A percentile compares a stretch with the other conserved stretches of the same genome.
Evolutionary conservation across 305 asterid species (phyloP).

Genomic region (Striga hermonthica): DNA sequence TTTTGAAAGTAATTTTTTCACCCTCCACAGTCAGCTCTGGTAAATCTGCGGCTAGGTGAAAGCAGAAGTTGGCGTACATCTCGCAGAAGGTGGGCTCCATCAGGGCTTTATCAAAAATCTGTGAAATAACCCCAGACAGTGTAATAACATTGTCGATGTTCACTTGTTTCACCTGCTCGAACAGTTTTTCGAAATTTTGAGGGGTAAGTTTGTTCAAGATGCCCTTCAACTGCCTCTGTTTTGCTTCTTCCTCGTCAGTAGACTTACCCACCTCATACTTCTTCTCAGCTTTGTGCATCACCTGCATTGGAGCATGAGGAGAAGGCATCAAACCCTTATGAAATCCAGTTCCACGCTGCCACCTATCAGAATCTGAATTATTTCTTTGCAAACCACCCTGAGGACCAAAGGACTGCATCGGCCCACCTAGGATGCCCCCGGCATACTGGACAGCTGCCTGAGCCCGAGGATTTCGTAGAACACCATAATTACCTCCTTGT

Average conservation of each 20-base stretch:
- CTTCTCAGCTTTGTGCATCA: conserved; percentile 62
- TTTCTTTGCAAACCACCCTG: conserved; percentile 44
- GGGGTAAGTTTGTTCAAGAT: conserved; percentile 74
- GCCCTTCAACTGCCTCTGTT: conserved; percentile 61
- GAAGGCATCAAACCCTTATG: conserved; percentile 41
- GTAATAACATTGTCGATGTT: conserved; percentile 53
- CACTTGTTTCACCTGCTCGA: conserved; percentile 59
- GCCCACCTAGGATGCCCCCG: conserved; percentile 44
- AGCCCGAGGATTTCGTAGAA: conserved; percentile 41
- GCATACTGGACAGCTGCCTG: conserved; percentile 41
- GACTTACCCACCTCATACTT: conserved; percentile 56
- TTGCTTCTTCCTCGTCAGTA: conserved; percentile 55
- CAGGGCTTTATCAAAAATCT: conserved; percentile 70
- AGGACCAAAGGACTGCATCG: conserved; percentile 38
- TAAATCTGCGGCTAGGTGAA: conserved; percentile 53
- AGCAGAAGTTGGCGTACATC: conserved; percentile 71
- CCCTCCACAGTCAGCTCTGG: conserved; percentile 54
- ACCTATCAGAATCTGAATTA: conserved; percentile 44
- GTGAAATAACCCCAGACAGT: conserved; percentile 59
- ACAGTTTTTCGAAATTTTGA: conserved; percentile 63
- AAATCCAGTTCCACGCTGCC: conserved; percentile 48
- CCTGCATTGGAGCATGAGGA: conserved; percentile 44
- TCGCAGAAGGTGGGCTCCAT: conserved; percentile 78
- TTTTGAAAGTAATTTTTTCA: conserved; percentile 56
- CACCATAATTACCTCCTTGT: conserved; percentile 41